Evolutionary conservation across 306 rosid species (phyloP).

Genomic region (Malus asiatica): DNA sequence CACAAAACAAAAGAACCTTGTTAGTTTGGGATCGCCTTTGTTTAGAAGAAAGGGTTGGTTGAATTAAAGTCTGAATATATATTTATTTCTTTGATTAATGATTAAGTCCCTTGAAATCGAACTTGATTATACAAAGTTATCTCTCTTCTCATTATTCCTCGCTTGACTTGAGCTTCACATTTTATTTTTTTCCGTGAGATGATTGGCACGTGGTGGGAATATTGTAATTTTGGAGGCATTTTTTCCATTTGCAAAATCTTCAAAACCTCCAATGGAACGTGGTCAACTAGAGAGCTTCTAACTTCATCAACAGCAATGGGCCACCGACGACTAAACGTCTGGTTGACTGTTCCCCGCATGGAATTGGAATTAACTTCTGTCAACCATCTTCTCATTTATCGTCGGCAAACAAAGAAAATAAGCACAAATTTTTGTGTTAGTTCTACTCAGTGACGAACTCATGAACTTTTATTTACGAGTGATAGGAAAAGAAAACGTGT

Average conservation of each 20-base stretch:
- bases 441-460: too few species aligned
- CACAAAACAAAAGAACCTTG: too few species aligned
- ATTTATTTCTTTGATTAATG: neutral
- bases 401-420: too few species aligned
- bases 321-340: neutral
- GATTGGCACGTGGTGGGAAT: too few species aligned
- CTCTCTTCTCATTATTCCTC: neutral
- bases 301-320: neutral
- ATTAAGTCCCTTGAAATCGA: neutral
- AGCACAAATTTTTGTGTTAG: too few species aligned
- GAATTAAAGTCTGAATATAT: neutral
- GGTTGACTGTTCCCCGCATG: neutral
- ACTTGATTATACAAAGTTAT: neutral
- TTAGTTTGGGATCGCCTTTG: accelerated
- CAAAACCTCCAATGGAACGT: neutral
- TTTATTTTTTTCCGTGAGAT: neutral
- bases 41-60: neutral
- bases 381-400: neutral
- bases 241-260: neutral
- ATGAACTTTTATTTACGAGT: too few species aligned
- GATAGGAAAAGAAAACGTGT: too few species aligned
- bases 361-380: neutral
- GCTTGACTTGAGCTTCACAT: neutral
- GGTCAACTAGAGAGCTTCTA: neutral
- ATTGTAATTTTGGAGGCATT: neutral